phyloP scores from a whole-genome alignment of 768 basidiomycete species.

The Kwoniella sp. region DNA sequence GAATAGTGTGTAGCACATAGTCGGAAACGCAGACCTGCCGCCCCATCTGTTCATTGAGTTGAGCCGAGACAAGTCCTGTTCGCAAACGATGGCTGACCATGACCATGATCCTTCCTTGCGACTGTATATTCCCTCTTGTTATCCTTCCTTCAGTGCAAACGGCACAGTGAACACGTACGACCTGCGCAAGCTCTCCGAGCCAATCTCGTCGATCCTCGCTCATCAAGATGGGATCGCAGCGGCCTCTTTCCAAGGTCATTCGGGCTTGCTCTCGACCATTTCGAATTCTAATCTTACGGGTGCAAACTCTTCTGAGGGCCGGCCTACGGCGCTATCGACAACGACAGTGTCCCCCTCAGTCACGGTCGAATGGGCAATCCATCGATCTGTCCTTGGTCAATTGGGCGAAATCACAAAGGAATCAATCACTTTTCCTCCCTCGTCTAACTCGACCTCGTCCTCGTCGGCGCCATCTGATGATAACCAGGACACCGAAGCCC shows the following conservation, averaged over 20 bases:
- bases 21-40: no score
- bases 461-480: neutral
- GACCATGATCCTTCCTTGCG: neutral
- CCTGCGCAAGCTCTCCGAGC: constrained; percentile 29
- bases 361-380: neutral
- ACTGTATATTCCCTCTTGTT: constrained; percentile 7
- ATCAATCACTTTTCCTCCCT: neutral
- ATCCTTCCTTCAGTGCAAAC: constrained; percentile 29
- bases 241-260: constrained; percentile 47
- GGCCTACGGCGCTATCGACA: no score
- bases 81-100: no score
- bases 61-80: no score
- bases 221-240: constrained; percentile 34
- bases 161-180: constrained; percentile 45
- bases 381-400: neutral
- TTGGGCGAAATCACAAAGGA: neutral
- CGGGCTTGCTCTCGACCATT: constrained; percentile 44
- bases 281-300: no score
- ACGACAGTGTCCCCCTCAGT: no score
- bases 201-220: constrained; percentile 28
- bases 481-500: neutral
- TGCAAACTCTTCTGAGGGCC: no score
- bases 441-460: neutral
- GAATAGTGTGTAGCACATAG: no score
- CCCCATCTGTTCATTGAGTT: no score